phyloP scores from a whole-genome alignment of 352 stramenopile genomes.

The Pythium volutum region DNA sequence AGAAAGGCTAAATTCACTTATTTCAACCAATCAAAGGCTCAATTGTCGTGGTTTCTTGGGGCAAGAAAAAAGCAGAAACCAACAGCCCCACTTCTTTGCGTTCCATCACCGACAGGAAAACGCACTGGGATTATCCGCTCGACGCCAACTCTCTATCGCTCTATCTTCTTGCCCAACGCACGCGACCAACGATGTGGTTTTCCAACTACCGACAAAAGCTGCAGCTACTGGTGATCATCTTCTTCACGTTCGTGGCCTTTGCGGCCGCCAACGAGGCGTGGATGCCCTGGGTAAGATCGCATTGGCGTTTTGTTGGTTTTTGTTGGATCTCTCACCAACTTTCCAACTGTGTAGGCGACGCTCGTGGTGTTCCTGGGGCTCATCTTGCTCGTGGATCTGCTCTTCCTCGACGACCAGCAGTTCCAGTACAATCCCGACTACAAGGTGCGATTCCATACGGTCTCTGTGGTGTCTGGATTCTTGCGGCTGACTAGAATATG shows the following conservation, averaged over 20 bases:
- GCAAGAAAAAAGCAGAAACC: slow-evolving; percentile 7
- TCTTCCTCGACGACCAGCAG: slow-evolving; percentile 69
- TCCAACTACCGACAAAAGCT: slow-evolving; percentile 73
- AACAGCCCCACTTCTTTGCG: background rate
- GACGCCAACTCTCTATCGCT: background rate
- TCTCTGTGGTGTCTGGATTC: background rate
- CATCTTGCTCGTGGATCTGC: slow-evolving; percentile 64
- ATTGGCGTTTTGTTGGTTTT: background rate
- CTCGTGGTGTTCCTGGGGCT: slow-evolving; percentile 75
- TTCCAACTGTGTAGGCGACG: slow-evolving; percentile 38
- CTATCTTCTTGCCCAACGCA: background rate
- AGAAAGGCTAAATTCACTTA: no score
- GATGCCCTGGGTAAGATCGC: slow-evolving; percentile 67
- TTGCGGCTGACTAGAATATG: background rate
- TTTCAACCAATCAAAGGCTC: background rate
- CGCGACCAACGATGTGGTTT: slow-evolving; percentile 54
- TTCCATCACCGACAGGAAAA: background rate
- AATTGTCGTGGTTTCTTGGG: background rate
- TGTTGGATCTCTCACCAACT: background rate
- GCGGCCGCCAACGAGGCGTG: slow-evolving; percentile 65
- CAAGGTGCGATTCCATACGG: slow-evolving; percentile 43
- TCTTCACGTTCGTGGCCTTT: slow-evolving; percentile 84
- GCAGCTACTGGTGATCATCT: slow-evolving; percentile 75
- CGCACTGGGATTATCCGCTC: background rate
- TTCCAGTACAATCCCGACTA: slow-evolving; percentile 86